Percentiles rank a stretch among this genome's conserved stretches.
These are phyloP conservation scores for Theobroma grandiflorum DNA, from an alignment of 441 rosid genomes.

Conservation along the genomic window DNA sequence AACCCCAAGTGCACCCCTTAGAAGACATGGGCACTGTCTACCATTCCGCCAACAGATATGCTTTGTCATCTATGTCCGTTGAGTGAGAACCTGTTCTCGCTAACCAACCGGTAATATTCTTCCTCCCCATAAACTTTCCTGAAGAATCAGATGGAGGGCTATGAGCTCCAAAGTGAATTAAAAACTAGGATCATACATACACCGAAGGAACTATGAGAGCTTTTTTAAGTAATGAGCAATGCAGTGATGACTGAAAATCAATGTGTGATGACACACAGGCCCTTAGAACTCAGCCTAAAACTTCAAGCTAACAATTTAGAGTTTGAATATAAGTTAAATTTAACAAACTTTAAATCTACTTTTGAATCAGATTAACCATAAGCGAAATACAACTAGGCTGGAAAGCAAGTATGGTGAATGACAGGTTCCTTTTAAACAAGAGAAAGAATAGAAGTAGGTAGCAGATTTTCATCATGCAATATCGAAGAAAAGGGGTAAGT, in stretches of 20 bases:
- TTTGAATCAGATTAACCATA: background rate
- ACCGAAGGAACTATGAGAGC: background rate
- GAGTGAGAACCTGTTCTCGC: slow-evolving; percentile 36
- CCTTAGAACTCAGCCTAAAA: background rate
- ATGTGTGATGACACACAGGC: background rate
- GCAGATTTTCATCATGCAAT: background rate
- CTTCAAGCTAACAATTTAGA: background rate
- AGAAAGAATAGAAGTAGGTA: background rate
- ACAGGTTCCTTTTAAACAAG: background rate
- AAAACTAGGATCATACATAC: background rate
- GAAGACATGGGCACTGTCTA: background rate
- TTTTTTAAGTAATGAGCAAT: background rate
- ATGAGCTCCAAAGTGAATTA: slow-evolving; percentile 5
- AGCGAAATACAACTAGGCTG: background rate
- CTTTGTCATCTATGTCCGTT: slow-evolving; percentile 22
- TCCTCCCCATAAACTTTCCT: slow-evolving; percentile 73
- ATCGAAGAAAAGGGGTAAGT: background rate
- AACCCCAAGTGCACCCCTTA: too few species aligned
- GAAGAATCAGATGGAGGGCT: slow-evolving; percentile 30
- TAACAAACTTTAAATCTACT: background rate
- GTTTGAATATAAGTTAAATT: background rate
- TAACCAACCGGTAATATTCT: slow-evolving; percentile 51
- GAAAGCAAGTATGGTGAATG: background rate
- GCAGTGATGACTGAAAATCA: background rate
- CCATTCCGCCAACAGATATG: background rate